Evolutionary conservation across 305 asterid species (phyloP).

Genomic region (Solanum hybrid): DNA sequence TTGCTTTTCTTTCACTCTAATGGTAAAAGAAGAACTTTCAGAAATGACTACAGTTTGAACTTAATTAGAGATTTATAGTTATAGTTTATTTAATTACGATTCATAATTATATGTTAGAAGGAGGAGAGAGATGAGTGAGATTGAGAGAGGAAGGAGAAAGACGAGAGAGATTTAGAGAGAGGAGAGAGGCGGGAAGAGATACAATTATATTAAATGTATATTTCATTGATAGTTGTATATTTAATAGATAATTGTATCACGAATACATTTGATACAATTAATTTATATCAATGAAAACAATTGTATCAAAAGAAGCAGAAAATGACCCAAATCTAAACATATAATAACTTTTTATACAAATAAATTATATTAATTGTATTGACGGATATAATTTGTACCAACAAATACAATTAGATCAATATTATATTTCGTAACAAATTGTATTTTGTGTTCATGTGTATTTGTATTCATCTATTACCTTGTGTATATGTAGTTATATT

Average conservation of each 20-base stretch:
- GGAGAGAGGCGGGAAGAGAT: background rate
- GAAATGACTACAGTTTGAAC: background rate
- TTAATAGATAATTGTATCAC: no score
- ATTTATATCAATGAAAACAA: background rate
- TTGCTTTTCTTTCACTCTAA: background rate
- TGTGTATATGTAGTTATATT: background rate
- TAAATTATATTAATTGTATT: no score
- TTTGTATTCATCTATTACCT: background rate
- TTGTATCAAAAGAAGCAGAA: background rate
- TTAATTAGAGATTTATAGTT: background rate
- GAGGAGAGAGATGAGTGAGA: background rate
- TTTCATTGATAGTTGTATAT: no score
- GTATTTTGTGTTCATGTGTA: background rate
- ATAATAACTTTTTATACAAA: background rate
- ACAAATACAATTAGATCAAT: background rate
- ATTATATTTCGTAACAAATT: background rate
- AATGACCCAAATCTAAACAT: background rate
- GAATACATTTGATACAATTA: background rate
- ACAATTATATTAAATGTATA: background rate
- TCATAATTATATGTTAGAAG: no score
- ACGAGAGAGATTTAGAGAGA: background rate
- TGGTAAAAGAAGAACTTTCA: background rate
- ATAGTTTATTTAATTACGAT: no score
- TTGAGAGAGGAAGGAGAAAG: background rate
- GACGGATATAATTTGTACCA: background rate